These are phyloP conservation scores for Oryza officinalis DNA, from an alignment of 176 grass and related monocot species.

Conservation along the genomic window DNA sequence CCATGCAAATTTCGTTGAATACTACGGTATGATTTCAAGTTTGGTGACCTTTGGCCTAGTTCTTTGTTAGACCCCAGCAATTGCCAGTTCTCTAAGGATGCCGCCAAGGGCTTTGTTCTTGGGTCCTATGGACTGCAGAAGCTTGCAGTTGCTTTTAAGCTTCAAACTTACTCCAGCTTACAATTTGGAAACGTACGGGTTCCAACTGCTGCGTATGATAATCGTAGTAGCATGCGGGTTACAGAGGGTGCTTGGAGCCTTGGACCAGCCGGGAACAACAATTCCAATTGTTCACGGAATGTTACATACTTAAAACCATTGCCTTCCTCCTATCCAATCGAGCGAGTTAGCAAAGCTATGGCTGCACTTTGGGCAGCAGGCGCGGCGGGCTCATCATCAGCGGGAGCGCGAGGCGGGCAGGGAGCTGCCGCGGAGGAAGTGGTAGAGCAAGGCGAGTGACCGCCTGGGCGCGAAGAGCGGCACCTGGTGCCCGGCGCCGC, in stretches of 20 bases:
- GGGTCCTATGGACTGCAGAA: neutral
- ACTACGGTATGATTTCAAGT: no score
- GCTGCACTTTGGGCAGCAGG: neutral
- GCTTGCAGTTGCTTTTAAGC: no score
- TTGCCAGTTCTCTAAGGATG: no score
- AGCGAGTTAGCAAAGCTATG: neutral
- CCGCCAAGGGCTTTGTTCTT: neutral
- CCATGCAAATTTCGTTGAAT: neutral
- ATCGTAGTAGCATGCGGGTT: neutral
- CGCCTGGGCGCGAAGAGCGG: constrained; percentile 71
- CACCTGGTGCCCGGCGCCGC: constrained; percentile 93
- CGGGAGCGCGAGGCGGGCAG: constrained; percentile 45
- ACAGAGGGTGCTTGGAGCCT: neutral
- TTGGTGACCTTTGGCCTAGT: neutral
- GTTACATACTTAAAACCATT: neutral
- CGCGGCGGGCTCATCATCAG: no score
- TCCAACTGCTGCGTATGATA: neutral
- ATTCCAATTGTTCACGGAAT: neutral
- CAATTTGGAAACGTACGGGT: neutral
- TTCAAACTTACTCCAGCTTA: neutral
- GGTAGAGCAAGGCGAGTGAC: constrained; percentile 66
- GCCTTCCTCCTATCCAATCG: neutral
- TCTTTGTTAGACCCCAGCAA: neutral
- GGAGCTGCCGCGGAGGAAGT: constrained; percentile 63
- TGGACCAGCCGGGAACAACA: neutral